Conservation (phyloP, 2,329 filamentous ascomycete species). For the Dendryphion nanum region DNA sequence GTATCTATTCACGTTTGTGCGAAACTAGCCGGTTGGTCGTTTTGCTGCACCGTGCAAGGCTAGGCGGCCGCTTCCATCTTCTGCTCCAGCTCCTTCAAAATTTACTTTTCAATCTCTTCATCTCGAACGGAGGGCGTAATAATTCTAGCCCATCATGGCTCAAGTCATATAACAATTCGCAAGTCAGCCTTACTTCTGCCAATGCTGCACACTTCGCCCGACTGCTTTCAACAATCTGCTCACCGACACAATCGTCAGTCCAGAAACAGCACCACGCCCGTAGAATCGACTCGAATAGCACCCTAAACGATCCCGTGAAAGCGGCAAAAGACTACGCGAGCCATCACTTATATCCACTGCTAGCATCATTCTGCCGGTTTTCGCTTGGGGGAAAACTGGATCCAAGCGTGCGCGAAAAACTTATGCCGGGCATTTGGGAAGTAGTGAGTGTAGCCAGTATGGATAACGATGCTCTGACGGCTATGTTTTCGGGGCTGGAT, state of each 20-base stretch:
- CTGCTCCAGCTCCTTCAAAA: slow-evolving; percentile 55
- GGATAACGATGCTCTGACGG: slow-evolving; percentile 28
- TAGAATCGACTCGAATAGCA: slow-evolving; percentile 12
- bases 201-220: slow-evolving; percentile 54
- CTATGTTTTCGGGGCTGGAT: slow-evolving; percentile 39
- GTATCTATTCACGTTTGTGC: slow-evolving; percentile 56
- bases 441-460: slow-evolving; percentile 31
- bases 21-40: slow-evolving; percentile 53
- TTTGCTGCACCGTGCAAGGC: slow-evolving; percentile 56
- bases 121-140: slow-evolving; percentile 37
- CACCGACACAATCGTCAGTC: slow-evolving; percentile 59
- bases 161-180: slow-evolving; percentile 6
- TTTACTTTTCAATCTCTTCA: slow-evolving; percentile 57
- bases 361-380: slow-evolving; percentile 56
- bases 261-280: slow-evolving; percentile 39
- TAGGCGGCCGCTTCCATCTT: slow-evolving; percentile 61
- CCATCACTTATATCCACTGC: slow-evolving; percentile 57
- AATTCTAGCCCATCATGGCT: slow-evolving; percentile 34
- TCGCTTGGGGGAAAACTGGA: slow-evolving; percentile 51
- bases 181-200: slow-evolving; percentile 32
- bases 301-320: slow-evolving; percentile 58
- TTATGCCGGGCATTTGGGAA: slow-evolving; percentile 56
- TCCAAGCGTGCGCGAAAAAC: slow-evolving; percentile 53
- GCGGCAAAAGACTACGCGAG: slow-evolving; percentile 58
- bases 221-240: slow-evolving; percentile 59